Conservation (phyloP, 129 eudicot genomes). For the Tagetes erecta region DNA sequence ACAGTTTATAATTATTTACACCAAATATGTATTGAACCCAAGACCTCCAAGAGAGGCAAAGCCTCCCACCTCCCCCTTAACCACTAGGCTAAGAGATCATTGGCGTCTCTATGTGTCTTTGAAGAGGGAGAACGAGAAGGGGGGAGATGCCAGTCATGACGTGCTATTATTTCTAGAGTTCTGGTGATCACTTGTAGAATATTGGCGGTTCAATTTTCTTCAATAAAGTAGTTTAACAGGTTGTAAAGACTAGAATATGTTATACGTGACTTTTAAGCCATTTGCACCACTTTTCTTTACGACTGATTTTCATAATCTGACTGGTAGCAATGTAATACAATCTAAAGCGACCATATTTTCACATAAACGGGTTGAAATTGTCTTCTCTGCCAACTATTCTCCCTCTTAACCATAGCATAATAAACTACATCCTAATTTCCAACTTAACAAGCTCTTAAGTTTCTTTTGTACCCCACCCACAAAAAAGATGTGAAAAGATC, state of each 20-base stretch:
- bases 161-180: background rate
- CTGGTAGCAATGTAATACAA: background rate
- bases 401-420: background rate
- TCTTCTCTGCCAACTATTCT: background rate
- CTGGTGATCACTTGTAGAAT: background rate
- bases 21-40: too few species aligned
- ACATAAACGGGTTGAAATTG: background rate
- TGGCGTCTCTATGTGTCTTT: too few species aligned
- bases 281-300: background rate
- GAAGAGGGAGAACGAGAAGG: too few species aligned
- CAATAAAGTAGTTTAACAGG: constrained; percentile 4
- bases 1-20: too few species aligned
- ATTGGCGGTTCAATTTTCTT: background rate
- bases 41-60: too few species aligned
- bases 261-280: background rate
- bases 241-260: background rate
- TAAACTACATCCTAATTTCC: background rate
- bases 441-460: background rate
- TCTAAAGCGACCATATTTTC: background rate
- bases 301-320: background rate
- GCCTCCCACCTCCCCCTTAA: too few species aligned
- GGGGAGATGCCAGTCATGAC: too few species aligned
- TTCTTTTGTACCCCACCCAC: constrained; percentile 3
- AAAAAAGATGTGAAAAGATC: background rate
- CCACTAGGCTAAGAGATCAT: too few species aligned